These are phyloP conservation scores for Kluyveromyces aestuarii DNA, from an alignment of 805 yeast genomes.

Conservation along the genomic window DNA sequence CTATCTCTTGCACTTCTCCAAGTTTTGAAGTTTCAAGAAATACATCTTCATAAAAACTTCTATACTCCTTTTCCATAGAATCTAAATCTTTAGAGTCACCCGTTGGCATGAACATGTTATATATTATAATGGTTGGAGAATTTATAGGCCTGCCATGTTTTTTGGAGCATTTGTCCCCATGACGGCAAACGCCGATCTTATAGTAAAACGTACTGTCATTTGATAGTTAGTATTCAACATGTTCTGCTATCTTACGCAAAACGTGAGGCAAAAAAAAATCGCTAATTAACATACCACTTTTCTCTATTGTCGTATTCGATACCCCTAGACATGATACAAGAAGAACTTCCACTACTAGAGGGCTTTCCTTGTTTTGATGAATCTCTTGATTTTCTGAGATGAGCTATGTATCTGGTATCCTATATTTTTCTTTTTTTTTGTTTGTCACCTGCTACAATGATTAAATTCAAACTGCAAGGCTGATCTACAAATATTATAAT, in stretches of 20 bases:
- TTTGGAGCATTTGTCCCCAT: conserved; percentile 80
- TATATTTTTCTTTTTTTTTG: background rate
- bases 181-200: conserved; percentile 89
- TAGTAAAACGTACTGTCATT: conserved; percentile 49
- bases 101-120: conserved; percentile 18
- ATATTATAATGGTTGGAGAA: conserved; percentile 55
- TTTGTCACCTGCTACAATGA: background rate
- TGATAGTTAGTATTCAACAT: conserved; percentile 5
- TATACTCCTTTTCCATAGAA: conserved; percentile 33
- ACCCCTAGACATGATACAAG: conserved; percentile 4
- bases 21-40: conserved; percentile 48
- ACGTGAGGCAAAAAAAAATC: background rate
- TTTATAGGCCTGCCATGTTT: conserved; percentile 56
- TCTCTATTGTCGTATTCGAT: conserved; percentile 9
- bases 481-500: too few species aligned
- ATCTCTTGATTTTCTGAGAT: background rate
- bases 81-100: conserved; percentile 29
- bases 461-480: background rate
- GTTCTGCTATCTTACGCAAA: background rate
- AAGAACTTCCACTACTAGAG: too few species aligned
- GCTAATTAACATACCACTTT: conserved; percentile 10
- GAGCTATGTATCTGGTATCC: background rate
- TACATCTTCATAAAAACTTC: conserved; percentile 61
- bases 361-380: background rate
- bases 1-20: conserved; percentile 49